Conservation (phyloP, 257 asterid genomes). For the Asclepias syriaca region DNA sequence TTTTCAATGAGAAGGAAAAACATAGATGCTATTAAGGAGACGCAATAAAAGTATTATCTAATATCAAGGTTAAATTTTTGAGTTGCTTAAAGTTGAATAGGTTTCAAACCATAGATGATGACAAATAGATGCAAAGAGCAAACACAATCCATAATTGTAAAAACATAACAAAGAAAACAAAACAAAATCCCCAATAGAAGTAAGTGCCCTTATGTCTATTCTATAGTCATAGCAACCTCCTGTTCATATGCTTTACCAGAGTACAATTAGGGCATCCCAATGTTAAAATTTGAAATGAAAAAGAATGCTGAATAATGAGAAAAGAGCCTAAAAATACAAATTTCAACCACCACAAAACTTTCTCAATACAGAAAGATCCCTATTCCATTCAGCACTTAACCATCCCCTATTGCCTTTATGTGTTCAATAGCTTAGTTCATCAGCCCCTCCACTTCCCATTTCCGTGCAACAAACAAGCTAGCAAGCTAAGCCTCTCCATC, state of each 20-base stretch:
- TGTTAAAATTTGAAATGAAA: conserved; percentile 39
- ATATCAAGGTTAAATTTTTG: no score
- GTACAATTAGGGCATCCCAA: conserved; percentile 32
- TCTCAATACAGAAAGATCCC: conserved; percentile 29
- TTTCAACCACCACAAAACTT: conserved; percentile 31
- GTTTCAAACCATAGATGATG: no score
- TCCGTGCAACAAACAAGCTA: no score
- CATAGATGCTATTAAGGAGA: no score
- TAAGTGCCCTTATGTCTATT: background rate
- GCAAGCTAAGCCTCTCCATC: no score
- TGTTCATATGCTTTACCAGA: conserved; percentile 12
- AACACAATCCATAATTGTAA: background rate
- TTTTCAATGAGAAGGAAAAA: no score
- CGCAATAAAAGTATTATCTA: no score
- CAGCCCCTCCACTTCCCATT: no score
- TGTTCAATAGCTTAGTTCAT: conserved; percentile 7
- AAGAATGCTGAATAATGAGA: conserved; percentile 36
- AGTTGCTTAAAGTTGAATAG: no score
- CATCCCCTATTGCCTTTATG: conserved; percentile 21
- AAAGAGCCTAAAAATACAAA: conserved; percentile 28
- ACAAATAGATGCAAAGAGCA: no score
- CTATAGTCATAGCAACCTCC: conserved; percentile 15
- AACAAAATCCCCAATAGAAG: background rate
- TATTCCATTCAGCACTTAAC: conserved; percentile 26
- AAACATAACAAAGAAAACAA: background rate